Conservation (phyloP, 805 yeast genomes). For the Pichia cephalocereana region DNA sequence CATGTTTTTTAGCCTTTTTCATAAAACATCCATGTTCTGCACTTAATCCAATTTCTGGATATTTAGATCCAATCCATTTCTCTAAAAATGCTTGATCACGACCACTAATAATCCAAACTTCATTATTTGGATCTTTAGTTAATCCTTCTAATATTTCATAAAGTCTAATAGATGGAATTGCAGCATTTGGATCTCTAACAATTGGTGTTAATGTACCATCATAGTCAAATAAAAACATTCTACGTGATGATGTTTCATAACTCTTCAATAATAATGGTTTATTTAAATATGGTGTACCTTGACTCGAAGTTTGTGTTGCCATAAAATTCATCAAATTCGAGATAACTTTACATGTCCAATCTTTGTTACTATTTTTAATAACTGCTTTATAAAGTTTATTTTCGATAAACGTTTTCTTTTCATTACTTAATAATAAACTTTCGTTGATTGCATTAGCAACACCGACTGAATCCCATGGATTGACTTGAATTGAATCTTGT, state of each 20-base stretch:
- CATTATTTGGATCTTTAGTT: slow-evolving; percentile 68
- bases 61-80: slow-evolving; percentile 70
- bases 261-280: slow-evolving; percentile 51
- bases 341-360: slow-evolving; percentile 66
- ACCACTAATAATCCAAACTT: slow-evolving; percentile 93
- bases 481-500: slow-evolving; percentile 69
- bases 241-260: slow-evolving; percentile 51
- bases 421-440: slow-evolving; percentile 47
- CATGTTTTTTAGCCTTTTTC: slow-evolving; percentile 52
- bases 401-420: slow-evolving; percentile 38
- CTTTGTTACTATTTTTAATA: slow-evolving; percentile 61
- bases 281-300: slow-evolving; percentile 76
- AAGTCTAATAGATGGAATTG: slow-evolving; percentile 79
- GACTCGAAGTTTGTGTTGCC: slow-evolving; percentile 32
- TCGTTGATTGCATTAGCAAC: slow-evolving; percentile 77
- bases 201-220: slow-evolving; percentile 98
- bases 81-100: slow-evolving; percentile 87
- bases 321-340: slow-evolving; percentile 26
- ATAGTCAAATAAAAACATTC: slow-evolving; percentile 87
- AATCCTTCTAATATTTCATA: slow-evolving; percentile 49
- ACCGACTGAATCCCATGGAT: slow-evolving; percentile 96
- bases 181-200: slow-evolving; percentile 96
- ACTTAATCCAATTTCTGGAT: slow-evolving; percentile 63
- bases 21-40: slow-evolving; percentile 98
- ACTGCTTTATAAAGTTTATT: slow-evolving; percentile 53